phyloP scores from a whole-genome alignment of 805 yeast species.

The Spathaspora gorwiae region DNA sequence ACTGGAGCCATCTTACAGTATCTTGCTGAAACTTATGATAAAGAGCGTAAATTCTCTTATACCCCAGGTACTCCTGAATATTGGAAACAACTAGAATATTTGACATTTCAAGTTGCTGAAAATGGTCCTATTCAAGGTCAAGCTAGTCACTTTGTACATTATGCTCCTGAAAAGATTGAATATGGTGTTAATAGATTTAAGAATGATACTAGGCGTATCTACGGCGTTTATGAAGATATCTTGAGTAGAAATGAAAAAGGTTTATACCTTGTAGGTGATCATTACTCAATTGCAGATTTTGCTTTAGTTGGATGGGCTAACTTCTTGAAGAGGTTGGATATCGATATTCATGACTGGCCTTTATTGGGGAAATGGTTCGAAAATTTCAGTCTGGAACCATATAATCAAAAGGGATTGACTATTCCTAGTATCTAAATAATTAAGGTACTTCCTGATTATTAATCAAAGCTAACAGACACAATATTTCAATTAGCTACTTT shows the following conservation, averaged over 20 bases:
- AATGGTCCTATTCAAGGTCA: slow-evolving; percentile 62
- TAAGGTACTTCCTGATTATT: neutral
- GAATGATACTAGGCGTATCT: slow-evolving; percentile 49
- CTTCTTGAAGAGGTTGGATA: slow-evolving; percentile 10
- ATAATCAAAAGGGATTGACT: slow-evolving; percentile 24
- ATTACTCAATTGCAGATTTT: slow-evolving; percentile 56
- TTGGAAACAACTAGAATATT: slow-evolving; percentile 51
- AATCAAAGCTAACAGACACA: neutral
- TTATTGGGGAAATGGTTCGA: slow-evolving; percentile 37
- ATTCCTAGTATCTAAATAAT: neutral
- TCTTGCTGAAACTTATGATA: slow-evolving; percentile 58
- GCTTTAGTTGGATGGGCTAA: slow-evolving; percentile 44
- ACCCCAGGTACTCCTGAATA: slow-evolving; percentile 36
- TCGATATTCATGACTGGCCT: slow-evolving; percentile 38
- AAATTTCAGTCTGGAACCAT: slow-evolving; percentile 26
- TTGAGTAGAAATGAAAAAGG: slow-evolving; percentile 43
- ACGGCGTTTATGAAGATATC: slow-evolving; percentile 50
- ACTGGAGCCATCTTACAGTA: slow-evolving; percentile 60
- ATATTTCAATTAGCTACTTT: neutral
- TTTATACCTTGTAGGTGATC: slow-evolving; percentile 53
- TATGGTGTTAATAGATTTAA: slow-evolving; percentile 51
- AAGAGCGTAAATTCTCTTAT: slow-evolving; percentile 43
- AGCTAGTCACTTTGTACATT: slow-evolving; percentile 42
- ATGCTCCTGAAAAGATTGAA: slow-evolving; percentile 48
- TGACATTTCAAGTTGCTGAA: slow-evolving; percentile 51